A percentile compares a stretch with the other conserved stretches of the same genome.
Evolutionary conservation across 108 stramenopile genomes (phyloP).

Genomic region (Cyclotella atomus): DNA sequence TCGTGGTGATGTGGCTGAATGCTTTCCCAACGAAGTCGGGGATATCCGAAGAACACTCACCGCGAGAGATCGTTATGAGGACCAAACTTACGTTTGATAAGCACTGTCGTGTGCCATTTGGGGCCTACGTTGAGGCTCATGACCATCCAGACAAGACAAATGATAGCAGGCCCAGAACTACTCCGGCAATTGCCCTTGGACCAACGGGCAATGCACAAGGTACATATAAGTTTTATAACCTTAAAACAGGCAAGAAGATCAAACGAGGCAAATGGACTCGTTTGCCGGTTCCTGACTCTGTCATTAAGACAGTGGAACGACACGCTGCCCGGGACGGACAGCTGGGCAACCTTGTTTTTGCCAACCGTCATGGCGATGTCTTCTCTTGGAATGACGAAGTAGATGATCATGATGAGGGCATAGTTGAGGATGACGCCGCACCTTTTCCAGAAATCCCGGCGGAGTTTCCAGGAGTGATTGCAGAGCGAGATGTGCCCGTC

Average conservation of each 20-base stretch:
- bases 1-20: conserved; percentile 34
- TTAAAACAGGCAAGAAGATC: conserved; percentile 29
- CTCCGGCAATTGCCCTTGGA: conserved; percentile 12
- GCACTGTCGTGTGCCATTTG: conserved; percentile 28
- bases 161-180: background rate
- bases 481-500: background rate
- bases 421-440: background rate
- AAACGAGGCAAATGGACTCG: conserved; percentile 6
- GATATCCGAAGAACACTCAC: conserved; percentile 14
- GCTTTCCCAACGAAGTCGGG: conserved; percentile 33
- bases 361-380: conserved; percentile 13
- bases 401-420: background rate
- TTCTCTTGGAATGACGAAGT: conserved; percentile 1
- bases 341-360: background rate
- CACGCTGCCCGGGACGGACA: conserved; percentile 21
- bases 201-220: conserved; percentile 56
- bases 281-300: background rate
- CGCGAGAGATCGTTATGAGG: conserved; percentile 18
- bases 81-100: conserved; percentile 16
- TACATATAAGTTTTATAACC: conserved; percentile 32
- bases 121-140: conserved; percentile 2
- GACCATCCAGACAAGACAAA: conserved; percentile 1
- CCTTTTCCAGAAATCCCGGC: conserved; percentile 4
- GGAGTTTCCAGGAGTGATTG: conserved; percentile 6
- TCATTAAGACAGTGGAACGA: conserved; percentile 21